These are phyloP conservation scores for Deinandra increscens DNA, from an alignment of 129 eudicot species.

Conservation along the genomic window DNA sequence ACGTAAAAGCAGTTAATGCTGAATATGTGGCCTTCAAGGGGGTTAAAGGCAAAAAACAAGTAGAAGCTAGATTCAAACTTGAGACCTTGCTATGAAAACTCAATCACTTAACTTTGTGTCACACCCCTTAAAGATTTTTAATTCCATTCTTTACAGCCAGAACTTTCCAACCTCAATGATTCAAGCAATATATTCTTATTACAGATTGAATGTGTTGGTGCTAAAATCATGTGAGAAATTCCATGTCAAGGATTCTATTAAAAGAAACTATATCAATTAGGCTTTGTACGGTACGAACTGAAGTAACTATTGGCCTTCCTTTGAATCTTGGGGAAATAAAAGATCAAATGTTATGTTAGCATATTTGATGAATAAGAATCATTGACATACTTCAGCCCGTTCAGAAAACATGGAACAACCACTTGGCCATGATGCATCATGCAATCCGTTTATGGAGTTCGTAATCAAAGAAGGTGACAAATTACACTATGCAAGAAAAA, in stretches of 20 bases:
- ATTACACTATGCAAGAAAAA: no score
- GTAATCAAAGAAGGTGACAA: neutral
- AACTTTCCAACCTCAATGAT: no score
- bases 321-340: neutral
- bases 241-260: neutral
- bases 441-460: neutral
- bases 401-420: neutral
- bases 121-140: no score
- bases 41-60: no score
- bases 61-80: no score
- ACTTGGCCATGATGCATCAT: neutral
- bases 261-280: neutral
- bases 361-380: neutral
- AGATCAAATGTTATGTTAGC: neutral
- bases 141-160: no score
- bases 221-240: neutral
- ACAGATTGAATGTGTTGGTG: no score
- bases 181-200: no score
- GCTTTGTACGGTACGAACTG: neutral
- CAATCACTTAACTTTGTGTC: no score
- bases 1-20: no score
- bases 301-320: neutral
- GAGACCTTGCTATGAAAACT: no score
- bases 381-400: neutral
- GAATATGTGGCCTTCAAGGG: no score